Conservation (phyloP, 768 basidiomycete genomes). For the Phanerochaete sordida region DNA sequence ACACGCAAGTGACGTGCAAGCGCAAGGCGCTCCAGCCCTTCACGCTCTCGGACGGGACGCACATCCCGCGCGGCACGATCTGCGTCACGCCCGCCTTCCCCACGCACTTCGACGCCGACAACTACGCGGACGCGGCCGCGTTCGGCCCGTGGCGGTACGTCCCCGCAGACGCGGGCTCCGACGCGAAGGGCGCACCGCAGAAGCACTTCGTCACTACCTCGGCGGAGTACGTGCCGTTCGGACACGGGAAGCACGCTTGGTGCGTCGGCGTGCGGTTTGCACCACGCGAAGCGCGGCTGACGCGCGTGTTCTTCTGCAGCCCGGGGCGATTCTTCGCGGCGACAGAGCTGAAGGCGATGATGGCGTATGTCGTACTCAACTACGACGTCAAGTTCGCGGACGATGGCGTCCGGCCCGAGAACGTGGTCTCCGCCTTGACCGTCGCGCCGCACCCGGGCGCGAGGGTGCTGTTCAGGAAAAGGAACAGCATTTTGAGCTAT, state of each 20-base stretch:
- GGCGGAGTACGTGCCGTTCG: slow-evolving; percentile 6
- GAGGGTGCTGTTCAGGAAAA: slow-evolving; percentile 32
- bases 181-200: not conserved
- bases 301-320: not conserved
- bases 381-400: slow-evolving; percentile 8
- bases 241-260: slow-evolving; percentile 8
- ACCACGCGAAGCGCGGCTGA: not conserved
- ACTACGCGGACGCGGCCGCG: slow-evolving; percentile 17
- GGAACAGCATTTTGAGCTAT: no score
- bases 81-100: slow-evolving; percentile 15
- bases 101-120: slow-evolving; percentile 21
- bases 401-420: not conserved
- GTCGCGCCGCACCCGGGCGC: slow-evolving; percentile 21
- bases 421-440: not conserved
- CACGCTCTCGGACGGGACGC: slow-evolving; percentile 32
- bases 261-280: not conserved
- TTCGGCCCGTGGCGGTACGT: slow-evolving; percentile 49
- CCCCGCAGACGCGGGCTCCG: not conserved
- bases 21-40: slow-evolving; percentile 29
- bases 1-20: slow-evolving; percentile 7
- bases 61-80: slow-evolving; percentile 21
- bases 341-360: slow-evolving; percentile 5
- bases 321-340: slow-evolving; percentile 8
- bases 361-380: slow-evolving; percentile 1
- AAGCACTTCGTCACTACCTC: not conserved